These are phyloP conservation scores for Phytopythium helicoides DNA, from an alignment of 352 stramenopile species.

Conservation along the genomic window DNA sequence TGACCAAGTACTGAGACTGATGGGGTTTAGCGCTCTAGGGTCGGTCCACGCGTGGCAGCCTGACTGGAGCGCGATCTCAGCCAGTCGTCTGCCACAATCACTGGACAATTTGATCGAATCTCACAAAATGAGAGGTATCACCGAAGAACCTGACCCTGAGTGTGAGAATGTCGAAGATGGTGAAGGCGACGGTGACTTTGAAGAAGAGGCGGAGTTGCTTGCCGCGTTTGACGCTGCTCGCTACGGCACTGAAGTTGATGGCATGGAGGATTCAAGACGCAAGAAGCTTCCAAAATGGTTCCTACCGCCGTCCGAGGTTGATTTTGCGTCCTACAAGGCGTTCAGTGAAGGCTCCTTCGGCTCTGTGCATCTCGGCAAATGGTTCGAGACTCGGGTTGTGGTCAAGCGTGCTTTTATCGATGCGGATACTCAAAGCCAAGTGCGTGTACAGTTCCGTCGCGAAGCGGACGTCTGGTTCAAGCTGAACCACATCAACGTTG, in stretches of 20 bases:
- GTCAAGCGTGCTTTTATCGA: constrained; percentile 22
- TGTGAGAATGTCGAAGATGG: no score
- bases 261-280: no score
- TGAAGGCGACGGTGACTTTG: background rate
- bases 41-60: background rate
- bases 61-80: background rate
- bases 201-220: background rate
- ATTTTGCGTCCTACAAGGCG: constrained; percentile 14
- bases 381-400: constrained; percentile 20
- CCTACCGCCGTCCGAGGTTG: constrained; percentile 27
- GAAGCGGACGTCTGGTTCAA: constrained; percentile 28
- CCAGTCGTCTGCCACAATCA: background rate
- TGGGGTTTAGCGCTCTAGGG: background rate
- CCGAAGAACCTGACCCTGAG: background rate
- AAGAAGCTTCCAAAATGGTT: constrained; percentile 17
- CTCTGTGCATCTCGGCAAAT: constrained; percentile 25
- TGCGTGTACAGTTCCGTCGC: constrained; percentile 14
- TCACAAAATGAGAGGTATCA: background rate
- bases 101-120: constrained; percentile 1
- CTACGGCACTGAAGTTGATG: background rate
- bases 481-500: constrained; percentile 30
- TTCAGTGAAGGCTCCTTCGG: constrained; percentile 21
- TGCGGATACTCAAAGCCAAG: background rate
- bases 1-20: background rate
- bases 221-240: constrained; percentile 2